Conservation (phyloP, 2,329 filamentous ascomycete species). For the Claviceps spartinae region DNA sequence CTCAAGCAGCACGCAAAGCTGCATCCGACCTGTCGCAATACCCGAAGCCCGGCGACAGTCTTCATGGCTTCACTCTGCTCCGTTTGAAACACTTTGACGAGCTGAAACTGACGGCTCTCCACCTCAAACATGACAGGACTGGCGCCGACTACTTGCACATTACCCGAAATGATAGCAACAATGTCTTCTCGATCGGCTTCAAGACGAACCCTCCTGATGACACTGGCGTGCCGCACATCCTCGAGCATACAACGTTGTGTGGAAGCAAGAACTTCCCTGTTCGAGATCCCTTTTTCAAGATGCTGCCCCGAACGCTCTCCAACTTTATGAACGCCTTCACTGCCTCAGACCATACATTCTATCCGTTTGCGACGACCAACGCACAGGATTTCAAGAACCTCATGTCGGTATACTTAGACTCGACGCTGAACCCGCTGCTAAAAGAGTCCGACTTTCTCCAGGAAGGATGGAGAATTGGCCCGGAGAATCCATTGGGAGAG, state of each 20-base stretch:
- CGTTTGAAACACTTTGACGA: conserved; percentile 87
- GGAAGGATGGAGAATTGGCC: conserved; percentile 92
- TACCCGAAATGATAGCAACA: conserved; percentile 89
- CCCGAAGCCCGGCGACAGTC: conserved; percentile 67
- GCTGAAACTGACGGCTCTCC: conserved; percentile 79
- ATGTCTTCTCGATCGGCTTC: conserved; percentile 98
- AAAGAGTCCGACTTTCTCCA: conserved; percentile 89
- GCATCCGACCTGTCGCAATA: conserved; percentile 65
- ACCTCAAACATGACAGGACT: conserved; percentile 87
- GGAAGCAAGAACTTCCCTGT: conserved; percentile 95
- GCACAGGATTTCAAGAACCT: conserved; percentile 89
- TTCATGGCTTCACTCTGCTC: conserved; percentile 87
- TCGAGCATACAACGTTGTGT: conserved; percentile 94
- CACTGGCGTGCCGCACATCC: conserved; percentile 89
- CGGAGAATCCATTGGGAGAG: conserved; percentile 63
- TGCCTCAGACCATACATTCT: conserved; percentile 89
- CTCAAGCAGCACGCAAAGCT: conserved; percentile 42
- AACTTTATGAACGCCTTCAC: conserved; percentile 99
- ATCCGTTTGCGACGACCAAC: conserved; percentile 96
- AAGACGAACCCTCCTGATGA: conserved; percentile 97
- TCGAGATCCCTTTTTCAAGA: conserved; percentile 98
- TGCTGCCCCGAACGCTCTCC: conserved; percentile 93
- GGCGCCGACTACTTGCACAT: conserved; percentile 94
- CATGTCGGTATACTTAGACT: conserved; percentile 91
- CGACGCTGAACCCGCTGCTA: conserved; percentile 77